Evolutionary conservation across 1,284 basidiomycete species (phyloP).

Genomic region (Fomitopsis schrenkii): DNA sequence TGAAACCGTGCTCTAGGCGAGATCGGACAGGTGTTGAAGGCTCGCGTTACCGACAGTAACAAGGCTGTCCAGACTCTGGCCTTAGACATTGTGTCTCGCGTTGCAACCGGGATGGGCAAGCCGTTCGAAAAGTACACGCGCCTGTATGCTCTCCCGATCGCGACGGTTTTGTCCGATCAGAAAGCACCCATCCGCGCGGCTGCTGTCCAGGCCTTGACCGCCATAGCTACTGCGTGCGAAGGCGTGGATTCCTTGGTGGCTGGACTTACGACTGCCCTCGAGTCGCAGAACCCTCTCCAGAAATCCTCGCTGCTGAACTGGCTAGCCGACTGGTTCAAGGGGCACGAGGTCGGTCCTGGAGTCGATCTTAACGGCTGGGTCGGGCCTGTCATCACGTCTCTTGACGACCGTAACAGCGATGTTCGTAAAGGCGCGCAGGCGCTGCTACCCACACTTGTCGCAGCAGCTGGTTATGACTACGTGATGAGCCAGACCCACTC

Average conservation of each 20-base stretch:
- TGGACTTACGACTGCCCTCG: conserved; percentile 77
- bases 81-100: conserved; percentile 85
- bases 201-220: conserved; percentile 75
- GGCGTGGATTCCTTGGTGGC: conserved; percentile 80
- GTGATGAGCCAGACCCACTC: conserved; percentile 84
- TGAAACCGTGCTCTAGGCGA: conserved; percentile 56
- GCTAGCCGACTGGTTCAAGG: conserved; percentile 80
- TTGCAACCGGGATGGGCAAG: conserved; percentile 93
- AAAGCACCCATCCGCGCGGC: conserved; percentile 85
- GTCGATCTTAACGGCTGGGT: conserved; percentile 80
- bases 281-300: conserved; percentile 86
- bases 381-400: conserved; percentile 68
- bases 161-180: conserved; percentile 88
- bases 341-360: conserved; percentile 47
- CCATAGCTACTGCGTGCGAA: conserved; percentile 84
- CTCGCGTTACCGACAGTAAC: conserved; percentile 89
- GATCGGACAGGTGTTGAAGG: conserved; percentile 85
- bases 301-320: conserved; percentile 83
- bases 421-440: conserved; percentile 90
- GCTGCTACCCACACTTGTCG: conserved; percentile 77
- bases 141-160: conserved; percentile 74
- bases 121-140: conserved; percentile 90
- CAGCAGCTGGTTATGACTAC: conserved; percentile 77
- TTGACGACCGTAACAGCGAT: conserved; percentile 92
- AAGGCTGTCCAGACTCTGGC: conserved; percentile 90